Conservation (phyloP, 257 asterid species). For the Petrea volubilis region DNA sequence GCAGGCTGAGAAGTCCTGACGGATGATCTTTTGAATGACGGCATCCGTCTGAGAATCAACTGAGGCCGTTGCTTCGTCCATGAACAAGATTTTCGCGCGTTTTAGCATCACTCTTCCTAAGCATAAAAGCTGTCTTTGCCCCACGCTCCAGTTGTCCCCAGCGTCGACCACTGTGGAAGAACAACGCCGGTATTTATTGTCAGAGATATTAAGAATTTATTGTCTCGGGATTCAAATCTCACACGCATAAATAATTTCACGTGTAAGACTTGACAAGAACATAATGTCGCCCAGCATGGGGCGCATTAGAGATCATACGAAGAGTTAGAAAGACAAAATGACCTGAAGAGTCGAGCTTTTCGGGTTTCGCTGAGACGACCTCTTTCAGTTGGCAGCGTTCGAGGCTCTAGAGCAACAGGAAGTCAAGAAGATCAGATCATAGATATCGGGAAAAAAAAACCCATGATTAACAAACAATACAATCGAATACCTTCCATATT, state of each 20-base stretch:
- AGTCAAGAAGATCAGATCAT: neutral
- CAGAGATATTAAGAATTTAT: no score
- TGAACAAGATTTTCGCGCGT: slow-evolving; percentile 51
- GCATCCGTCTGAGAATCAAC: slow-evolving; percentile 81
- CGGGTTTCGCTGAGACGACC: slow-evolving; percentile 59
- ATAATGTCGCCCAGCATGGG: no score
- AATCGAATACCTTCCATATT: slow-evolving; percentile 65
- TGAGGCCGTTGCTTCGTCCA: slow-evolving; percentile 94
- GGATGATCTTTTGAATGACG: slow-evolving; percentile 61
- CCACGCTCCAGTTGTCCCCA: slow-evolving; percentile 91
- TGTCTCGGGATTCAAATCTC: no score
- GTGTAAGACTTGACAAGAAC: no score
- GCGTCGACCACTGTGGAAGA: slow-evolving; percentile 44
- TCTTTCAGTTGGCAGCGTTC: slow-evolving; percentile 84
- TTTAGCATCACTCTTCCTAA: slow-evolving; percentile 78
- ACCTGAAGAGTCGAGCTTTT: slow-evolving; percentile 65
- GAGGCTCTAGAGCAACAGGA: slow-evolving; percentile 42
- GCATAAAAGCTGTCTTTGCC: slow-evolving; percentile 78
- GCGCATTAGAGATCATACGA: neutral
- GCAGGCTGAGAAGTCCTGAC: slow-evolving; percentile 59
- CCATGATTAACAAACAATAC: neutral
- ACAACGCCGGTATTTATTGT: no score
- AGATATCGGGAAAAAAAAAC: neutral
- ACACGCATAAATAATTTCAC: no score
- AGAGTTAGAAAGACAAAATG: neutral